These are phyloP conservation scores for Coffea canephora DNA, from an alignment of 257 asterid genomes.

Conservation along the genomic window DNA sequence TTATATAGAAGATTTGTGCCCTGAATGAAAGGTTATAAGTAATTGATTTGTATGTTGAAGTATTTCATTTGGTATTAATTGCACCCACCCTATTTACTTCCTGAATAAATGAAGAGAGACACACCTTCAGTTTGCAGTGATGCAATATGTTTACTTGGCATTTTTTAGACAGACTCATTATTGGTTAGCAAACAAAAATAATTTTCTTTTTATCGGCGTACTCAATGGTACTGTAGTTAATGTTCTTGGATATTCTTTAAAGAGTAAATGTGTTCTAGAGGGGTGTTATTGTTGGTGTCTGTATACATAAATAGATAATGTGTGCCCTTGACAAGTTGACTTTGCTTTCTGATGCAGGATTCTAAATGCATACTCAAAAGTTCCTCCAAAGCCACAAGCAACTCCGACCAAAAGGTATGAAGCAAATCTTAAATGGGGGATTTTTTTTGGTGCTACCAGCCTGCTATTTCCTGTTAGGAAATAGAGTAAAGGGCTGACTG, in stretches of 20 bases:
- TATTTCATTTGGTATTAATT: not conserved
- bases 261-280: not conserved
- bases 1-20: not conserved
- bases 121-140: not conserved
- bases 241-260: not conserved
- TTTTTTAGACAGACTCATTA: not conserved
- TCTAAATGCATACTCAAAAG: conserved; percentile 60
- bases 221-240: not conserved
- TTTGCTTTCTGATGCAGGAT: conserved; percentile 47
- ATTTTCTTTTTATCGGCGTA: not conserved
- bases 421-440: not conserved
- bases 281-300: not conserved
- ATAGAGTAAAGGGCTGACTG: no score
- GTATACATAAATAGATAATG: not conserved
- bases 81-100: not conserved
- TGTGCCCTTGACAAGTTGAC: conserved; percentile 3
- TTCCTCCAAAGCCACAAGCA: conserved; percentile 49
- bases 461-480: no score
- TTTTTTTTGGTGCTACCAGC: no score
- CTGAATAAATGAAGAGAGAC: no score
- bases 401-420: conserved; percentile 61
- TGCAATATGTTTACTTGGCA: not conserved
- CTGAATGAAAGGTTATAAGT: not conserved
- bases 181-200: no score
- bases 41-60: no score